These are phyloP conservation scores for Mycosphaerella sp. DNA, from an alignment of 2,329 filamentous ascomycete species.

Conservation along the genomic window DNA sequence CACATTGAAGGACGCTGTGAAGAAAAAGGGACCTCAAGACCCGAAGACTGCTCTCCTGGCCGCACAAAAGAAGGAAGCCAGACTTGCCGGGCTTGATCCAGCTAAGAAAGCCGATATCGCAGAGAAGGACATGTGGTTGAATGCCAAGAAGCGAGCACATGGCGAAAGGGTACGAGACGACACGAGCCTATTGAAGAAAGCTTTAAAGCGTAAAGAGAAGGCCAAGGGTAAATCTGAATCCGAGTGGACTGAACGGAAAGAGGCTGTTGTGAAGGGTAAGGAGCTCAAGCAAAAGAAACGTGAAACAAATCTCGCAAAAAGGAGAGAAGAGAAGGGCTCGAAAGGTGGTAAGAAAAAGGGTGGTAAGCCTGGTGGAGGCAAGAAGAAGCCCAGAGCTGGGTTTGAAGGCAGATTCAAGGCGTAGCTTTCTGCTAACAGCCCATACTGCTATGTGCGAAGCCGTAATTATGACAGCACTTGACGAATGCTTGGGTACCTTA, in stretches of 20 bases:
- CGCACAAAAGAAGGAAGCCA: conserved; percentile 77
- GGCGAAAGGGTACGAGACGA: conserved; percentile 87
- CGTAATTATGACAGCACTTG: too few species aligned
- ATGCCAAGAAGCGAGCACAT: conserved; percentile 79
- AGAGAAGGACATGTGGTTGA: conserved; percentile 92
- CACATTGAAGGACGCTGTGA: conserved; percentile 55
- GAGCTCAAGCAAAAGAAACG: conserved; percentile 47
- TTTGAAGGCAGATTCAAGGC: conserved; percentile 63
- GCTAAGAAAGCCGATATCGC: conserved; percentile 79
- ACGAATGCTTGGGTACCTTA: too few species aligned
- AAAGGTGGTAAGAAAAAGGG: conserved; percentile 59
- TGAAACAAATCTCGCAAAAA: conserved; percentile 56
- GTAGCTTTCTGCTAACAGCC: too few species aligned
- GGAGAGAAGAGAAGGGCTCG: conserved; percentile 75
- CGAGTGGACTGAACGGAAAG: conserved; percentile 59
- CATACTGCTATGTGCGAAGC: too few species aligned
- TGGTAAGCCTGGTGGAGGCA: conserved; percentile 53
- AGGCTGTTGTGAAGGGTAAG: conserved; percentile 43
- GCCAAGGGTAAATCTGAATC: conserved; percentile 86
- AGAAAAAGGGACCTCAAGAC: conserved; percentile 78
- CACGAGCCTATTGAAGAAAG: conserved; percentile 82
- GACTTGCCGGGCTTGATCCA: conserved; percentile 67
- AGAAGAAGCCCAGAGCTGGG: conserved; percentile 52
- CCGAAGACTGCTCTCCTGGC: conserved; percentile 78
- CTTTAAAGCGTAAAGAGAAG: conserved; percentile 85